Percentiles rank a stretch among this genome's conserved stretches.
These are phyloP conservation scores for Teunomyces stri DNA, from an alignment of 805 yeast genomes.

Conservation along the genomic window DNA sequence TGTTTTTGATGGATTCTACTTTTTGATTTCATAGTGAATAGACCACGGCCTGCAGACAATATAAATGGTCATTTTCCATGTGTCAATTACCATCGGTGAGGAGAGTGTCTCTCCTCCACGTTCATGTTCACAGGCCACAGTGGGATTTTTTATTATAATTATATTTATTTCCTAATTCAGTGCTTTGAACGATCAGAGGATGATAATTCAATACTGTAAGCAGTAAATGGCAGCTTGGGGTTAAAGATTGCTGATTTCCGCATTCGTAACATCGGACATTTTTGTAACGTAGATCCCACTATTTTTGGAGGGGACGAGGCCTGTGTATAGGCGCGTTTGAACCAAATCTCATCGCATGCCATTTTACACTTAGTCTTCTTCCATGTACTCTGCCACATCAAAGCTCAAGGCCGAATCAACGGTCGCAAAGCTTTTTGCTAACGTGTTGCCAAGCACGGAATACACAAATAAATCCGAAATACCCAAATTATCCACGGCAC, in stretches of 20 bases:
- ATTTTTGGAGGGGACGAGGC: not conserved
- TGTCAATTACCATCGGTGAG: too few relatives aligned
- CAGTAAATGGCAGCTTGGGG: too few relatives aligned
- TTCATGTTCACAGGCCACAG: too few relatives aligned
- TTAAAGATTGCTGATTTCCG: not conserved
- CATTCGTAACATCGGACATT: not conserved
- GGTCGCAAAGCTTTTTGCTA: conserved; percentile 23
- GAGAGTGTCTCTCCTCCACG: too few relatives aligned
- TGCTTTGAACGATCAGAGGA: not conserved
- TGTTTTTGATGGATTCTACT: too few relatives aligned
- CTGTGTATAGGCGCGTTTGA: not conserved
- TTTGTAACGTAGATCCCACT: not conserved
- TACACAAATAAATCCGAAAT: conserved; percentile 4
- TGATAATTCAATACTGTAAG: too few relatives aligned
- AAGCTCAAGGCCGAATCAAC: conserved; percentile 22
- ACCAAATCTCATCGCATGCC: conserved; percentile 2
- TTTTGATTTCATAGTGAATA: too few relatives aligned
- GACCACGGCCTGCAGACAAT: too few relatives aligned
- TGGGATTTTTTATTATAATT: too few relatives aligned
- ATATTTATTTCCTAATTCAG: not conserved
- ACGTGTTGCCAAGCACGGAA: conserved; percentile 17
- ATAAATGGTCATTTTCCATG: too few relatives aligned
- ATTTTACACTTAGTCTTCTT: too few relatives aligned
- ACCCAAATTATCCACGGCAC: conserved; percentile 10
- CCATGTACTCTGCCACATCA: conserved; percentile 9